Conservation (phyloP, 2,329 filamentous ascomycete species). For the Beauveria sp. region DNA sequence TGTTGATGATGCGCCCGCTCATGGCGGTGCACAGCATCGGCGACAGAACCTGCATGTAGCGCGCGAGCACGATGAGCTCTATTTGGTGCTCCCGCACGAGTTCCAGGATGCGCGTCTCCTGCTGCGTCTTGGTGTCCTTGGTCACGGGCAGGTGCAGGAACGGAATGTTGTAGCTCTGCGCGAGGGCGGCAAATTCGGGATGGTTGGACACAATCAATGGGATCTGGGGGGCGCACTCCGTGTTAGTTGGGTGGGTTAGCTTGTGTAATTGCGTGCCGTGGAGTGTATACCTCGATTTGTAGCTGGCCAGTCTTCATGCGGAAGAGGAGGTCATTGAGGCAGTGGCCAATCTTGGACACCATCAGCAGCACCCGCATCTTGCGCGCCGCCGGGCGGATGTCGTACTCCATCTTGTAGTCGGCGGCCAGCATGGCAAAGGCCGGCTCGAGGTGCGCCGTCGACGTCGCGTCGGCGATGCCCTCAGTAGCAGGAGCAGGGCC, state of each 20-base stretch:
- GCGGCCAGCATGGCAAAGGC: slow-evolving; percentile 55
- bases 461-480: slow-evolving; percentile 16
- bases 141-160: slow-evolving; percentile 78
- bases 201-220: slow-evolving; percentile 80
- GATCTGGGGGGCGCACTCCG: slow-evolving; percentile 28
- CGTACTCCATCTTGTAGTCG: slow-evolving; percentile 62
- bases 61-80: slow-evolving; percentile 72
- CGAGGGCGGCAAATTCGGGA: slow-evolving; percentile 61
- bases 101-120: slow-evolving; percentile 64
- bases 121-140: slow-evolving; percentile 66
- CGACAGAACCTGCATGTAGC: slow-evolving; percentile 83
- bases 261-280: background rate
- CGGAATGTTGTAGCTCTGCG: slow-evolving; percentile 64
- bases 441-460: slow-evolving; percentile 42
- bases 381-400: slow-evolving; percentile 58
- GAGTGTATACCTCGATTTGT: slow-evolving; percentile 47
- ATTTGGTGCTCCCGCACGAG: slow-evolving; percentile 61
- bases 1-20: slow-evolving; percentile 85
- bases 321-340: slow-evolving; percentile 77
- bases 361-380: slow-evolving; percentile 77
- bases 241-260: background rate
- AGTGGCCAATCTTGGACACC: slow-evolving; percentile 85
- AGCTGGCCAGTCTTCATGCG: slow-evolving; percentile 68
- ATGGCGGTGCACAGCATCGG: slow-evolving; percentile 68
- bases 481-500: slow-evolving; percentile 44